Evolutionary conservation across 257 asterid species (phyloP).

Genomic region (Solanum chaucha): DNA sequence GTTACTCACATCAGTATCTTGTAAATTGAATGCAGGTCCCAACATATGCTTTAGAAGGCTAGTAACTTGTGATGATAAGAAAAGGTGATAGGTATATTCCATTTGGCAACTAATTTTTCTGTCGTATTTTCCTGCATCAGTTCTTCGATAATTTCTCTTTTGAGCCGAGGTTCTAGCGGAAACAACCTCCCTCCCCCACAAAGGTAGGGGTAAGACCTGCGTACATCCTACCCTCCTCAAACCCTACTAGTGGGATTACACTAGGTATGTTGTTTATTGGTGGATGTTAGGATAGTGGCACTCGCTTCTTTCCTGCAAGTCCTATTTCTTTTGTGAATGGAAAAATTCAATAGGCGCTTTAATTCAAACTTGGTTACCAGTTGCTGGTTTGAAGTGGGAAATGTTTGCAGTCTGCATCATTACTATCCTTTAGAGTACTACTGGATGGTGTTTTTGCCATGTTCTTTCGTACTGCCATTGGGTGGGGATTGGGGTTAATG

Average conservation of each 20-base stretch:
- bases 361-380: not conserved
- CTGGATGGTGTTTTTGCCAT: not conserved
- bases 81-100: not conserved
- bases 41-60: slow-evolving; percentile 67
- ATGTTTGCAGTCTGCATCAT: not conserved
- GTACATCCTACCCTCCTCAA: not conserved
- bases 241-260: not conserved
- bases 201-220: not conserved
- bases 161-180: not conserved
- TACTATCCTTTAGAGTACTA: not conserved
- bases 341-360: not conserved
- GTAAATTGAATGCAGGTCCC: slow-evolving; percentile 47
- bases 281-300: not conserved
- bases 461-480: not conserved
- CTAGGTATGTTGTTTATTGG: not conserved
- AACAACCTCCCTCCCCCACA: not conserved
- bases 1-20: not conserved
- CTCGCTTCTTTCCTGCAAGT: not conserved
- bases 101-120: not conserved
- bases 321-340: not conserved
- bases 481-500: not conserved
- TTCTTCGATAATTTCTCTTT: not conserved
- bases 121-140: not conserved
- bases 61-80: slow-evolving; percentile 5
- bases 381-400: not conserved